phyloP scores from a whole-genome alignment of 73 alveolate species.

The Blepharisma stoltei region DNA sequence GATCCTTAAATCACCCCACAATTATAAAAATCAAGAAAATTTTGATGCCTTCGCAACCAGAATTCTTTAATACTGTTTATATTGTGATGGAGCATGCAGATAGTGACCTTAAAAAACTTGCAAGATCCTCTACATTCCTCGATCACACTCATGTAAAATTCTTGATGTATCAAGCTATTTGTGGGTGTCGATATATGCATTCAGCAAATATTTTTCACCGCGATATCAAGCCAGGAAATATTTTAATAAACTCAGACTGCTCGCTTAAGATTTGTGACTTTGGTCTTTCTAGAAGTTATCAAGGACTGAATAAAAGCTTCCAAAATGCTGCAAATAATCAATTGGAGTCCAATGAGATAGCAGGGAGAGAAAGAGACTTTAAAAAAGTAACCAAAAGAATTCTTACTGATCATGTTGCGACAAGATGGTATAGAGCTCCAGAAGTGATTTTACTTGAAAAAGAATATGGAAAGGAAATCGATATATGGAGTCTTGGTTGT shows the following conservation, averaged over 20 bases:
- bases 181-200: constrained; percentile 83
- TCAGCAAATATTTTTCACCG: constrained; percentile 87
- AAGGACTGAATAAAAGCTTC: neutral
- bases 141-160: constrained; percentile 61
- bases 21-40: constrained; percentile 59
- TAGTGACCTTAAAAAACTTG: constrained; percentile 70
- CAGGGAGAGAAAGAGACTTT: neutral
- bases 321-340: neutral
- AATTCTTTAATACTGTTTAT: constrained; percentile 62
- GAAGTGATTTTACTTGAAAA: constrained; percentile 93
- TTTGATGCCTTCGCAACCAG: constrained; percentile 55
- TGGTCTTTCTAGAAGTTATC: constrained; percentile 77
- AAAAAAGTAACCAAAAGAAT: constrained; percentile 39
- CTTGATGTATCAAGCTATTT: constrained; percentile 73
- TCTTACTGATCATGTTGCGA: constrained; percentile 93
- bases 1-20: constrained; percentile 66
- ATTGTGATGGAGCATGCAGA: constrained; percentile 75
- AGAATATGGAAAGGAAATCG: constrained; percentile 93
- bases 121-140: constrained; percentile 72
- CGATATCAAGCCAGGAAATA: constrained; percentile 94
- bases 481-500: constrained; percentile 97
- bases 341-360: neutral
- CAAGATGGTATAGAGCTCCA: constrained; percentile 98
- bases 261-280: constrained; percentile 88
- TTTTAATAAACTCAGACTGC: constrained; percentile 86